A percentile compares a stretch with the other conserved stretches of the same genome.
phyloP scores from a whole-genome alignment of 2,329 filamentous ascomycete species.

The Claviceps sp. region DNA sequence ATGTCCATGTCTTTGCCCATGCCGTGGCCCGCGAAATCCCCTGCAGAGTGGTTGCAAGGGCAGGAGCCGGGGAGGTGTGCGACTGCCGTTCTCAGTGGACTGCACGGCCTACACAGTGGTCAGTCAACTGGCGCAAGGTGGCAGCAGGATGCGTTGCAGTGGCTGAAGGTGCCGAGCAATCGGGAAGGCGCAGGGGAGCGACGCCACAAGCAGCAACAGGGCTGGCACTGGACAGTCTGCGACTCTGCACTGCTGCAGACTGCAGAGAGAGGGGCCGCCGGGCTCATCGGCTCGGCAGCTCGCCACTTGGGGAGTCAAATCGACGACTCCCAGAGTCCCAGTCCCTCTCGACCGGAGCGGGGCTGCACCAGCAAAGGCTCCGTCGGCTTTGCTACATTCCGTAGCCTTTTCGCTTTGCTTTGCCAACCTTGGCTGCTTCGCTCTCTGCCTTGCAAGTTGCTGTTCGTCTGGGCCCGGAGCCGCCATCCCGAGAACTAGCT shows the following conservation, averaged over 20 bases:
- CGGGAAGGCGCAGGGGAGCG: constrained; percentile 2
- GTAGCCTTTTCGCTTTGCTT: neutral
- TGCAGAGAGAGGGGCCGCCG: neutral
- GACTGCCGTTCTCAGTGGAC: neutral
- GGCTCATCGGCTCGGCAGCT: neutral
- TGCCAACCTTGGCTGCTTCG: neutral
- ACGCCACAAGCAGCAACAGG: neutral
- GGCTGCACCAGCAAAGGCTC: neutral
- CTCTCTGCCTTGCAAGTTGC: neutral
- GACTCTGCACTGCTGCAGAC: no score
- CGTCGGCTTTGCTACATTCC: neutral
- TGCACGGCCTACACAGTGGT: no score
- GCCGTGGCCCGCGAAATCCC: constrained; percentile 1
- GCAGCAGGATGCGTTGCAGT: neutral
- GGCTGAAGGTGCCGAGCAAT: constrained; percentile 4
- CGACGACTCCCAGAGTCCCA: no score
- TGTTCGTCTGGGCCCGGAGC: neutral
- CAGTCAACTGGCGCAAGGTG: neutral
- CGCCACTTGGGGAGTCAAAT: neutral
- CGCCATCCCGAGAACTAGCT: neutral
- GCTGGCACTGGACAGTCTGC: neutral
- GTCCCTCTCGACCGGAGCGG: neutral
- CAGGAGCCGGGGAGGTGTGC: constrained; percentile 3
- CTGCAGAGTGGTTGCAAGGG: constrained; percentile 4
- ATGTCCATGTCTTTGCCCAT: neutral